phyloP scores from a whole-genome alignment of 2,329 filamentous ascomycete species.

The Cercospora berteroae region DNA sequence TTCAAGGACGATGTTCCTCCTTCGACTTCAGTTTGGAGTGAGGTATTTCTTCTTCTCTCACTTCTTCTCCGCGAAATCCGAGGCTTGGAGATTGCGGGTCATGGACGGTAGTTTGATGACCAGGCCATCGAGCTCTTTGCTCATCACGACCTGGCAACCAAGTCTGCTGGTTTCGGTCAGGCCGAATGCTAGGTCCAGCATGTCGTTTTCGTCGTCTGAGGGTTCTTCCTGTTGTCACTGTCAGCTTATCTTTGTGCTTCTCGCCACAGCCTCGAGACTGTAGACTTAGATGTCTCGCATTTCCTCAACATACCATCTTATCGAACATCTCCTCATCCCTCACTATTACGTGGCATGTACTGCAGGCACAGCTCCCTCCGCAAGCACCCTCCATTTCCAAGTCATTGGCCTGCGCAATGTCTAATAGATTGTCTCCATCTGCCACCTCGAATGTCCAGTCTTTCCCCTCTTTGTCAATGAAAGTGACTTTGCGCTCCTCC shows the following conservation, averaged over 20 bases:
- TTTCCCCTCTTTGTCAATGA: constrained; percentile 84
- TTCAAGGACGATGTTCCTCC: not conserved
- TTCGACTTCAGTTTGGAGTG: too few species aligned
- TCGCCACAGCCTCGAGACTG: not conserved
- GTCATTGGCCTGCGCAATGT: constrained; percentile 91
- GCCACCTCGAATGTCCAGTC: constrained; percentile 75
- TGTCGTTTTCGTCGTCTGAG: constrained; percentile 66
- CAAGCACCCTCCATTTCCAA: constrained; percentile 98
- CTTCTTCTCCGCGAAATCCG: constrained; percentile 66
- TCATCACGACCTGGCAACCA: constrained; percentile 91
- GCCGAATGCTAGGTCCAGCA: constrained; percentile 87
- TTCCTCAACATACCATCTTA: constrained; percentile 33
- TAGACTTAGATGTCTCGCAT: not conserved
- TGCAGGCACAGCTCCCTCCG: constrained; percentile 89
- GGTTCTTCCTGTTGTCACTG: constrained; percentile 39
- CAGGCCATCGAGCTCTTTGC: constrained; percentile 81
- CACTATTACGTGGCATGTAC: constrained; percentile 89
- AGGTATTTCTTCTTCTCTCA: constrained; percentile 6
- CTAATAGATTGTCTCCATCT: constrained; percentile 87
- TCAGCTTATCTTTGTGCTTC: constrained; percentile 1
- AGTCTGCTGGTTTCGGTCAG: constrained; percentile 80
- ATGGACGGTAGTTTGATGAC: constrained; percentile 83
- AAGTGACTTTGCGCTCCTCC: constrained; percentile 88
- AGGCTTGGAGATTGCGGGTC: constrained; percentile 94
- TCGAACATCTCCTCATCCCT: constrained; percentile 61